Evolutionary conservation across 2,329 filamentous ascomycete species (phyloP), one percentile per base, ranked within the genome.

Genomic region (Xylariales sp.): DNA sequence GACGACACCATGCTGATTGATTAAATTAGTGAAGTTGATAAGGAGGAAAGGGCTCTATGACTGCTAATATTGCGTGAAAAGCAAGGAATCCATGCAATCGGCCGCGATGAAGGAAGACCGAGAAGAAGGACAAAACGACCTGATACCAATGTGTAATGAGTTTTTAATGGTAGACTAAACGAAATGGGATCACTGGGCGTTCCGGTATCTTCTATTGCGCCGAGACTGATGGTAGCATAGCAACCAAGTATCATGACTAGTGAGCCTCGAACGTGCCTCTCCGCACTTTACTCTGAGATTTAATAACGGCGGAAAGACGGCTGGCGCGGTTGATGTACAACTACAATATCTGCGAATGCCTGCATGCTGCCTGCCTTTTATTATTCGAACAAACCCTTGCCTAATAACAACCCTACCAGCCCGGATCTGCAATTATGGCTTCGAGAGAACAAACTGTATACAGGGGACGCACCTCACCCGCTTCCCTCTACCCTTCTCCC

Each of bases 1-100:
- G 93, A 98, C 78, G 95, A 98, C 83, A 97, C 94, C 16, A 97
- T 97, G 93, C 84, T 94, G 76, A 86, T 94, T 75, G 90, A 88
- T 57, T 70, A 68, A 12, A 55, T 69, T 4, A 43, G 16, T 7
- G 18, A 7, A 14, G 12, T 12, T 10, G 36, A 59, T 6, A 45
- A 41, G n/a, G 16, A 9, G 12, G 34, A 9, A 3, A 30, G 10
- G 1, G 12, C 4, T 12, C 28, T 32, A 45, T 14, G 45, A 50
- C 23, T 45, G n/a, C 10, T 28, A 56, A 49, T 43, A 14, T 18
- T 30, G 28, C 28, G 8, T n/a, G 16, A 10, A 14, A 9, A 36
- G 34, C 18, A 18, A 5, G 14, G n/a, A 18, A 30, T 5, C n/a
- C 5, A 14, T 39, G 30, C 12, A 14, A 49, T 43, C 9, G 50